Evolutionary conservation across 768 basidiomycete species (phyloP), one percentile per base, ranked within the genome.

Genomic region (Pilatotrama ljubarskyi): DNA sequence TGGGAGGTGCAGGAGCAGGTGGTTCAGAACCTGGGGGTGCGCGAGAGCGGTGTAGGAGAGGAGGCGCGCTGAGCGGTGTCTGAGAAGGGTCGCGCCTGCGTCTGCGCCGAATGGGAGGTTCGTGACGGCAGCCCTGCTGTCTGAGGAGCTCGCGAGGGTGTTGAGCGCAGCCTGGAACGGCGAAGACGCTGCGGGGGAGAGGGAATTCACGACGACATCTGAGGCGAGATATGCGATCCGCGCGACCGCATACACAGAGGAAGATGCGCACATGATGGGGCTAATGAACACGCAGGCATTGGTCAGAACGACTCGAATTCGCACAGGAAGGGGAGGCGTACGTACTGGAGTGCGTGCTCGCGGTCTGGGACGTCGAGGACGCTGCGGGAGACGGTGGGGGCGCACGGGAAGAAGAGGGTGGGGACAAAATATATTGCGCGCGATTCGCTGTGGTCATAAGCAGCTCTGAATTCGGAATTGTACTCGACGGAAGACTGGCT

Each of bases 221-320:
- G 91, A 89, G 26, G 85, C 78, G 29, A 90, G 73, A 70, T 81
- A 86, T n/a, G 86, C 88, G 61, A 92, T 80, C 35, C 90, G 85
- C 40, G 87, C 82, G 55, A 89, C 86, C 5, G 80, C 66, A 13
- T 68, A 55, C 46, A 74, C 64, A 1, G 77, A 62, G 25, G 69
- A 62, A 49, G 62, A 59, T 52, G 59, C 48, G 35, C 55, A 41
- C 59, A 62, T 66, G 55, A 36, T 51, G 41, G 38, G n/a, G 8
- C 49, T 54, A 61, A 60, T 63, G 52, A 13, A 46, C n/a, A 24
- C 35, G 24, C 41, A 46, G 5, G n/a, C 18, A 63, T 58, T 59
- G 62, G 57, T 46, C 47, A 53, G 51, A 11, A 8, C 29, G n/a
- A 9, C 32, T 46, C 57, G 51, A 51, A 46, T 46, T 50, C 13